Evolutionary conservation across 129 eudicot genomes (phyloP).

Genomic region (Escallonia rubra): DNA sequence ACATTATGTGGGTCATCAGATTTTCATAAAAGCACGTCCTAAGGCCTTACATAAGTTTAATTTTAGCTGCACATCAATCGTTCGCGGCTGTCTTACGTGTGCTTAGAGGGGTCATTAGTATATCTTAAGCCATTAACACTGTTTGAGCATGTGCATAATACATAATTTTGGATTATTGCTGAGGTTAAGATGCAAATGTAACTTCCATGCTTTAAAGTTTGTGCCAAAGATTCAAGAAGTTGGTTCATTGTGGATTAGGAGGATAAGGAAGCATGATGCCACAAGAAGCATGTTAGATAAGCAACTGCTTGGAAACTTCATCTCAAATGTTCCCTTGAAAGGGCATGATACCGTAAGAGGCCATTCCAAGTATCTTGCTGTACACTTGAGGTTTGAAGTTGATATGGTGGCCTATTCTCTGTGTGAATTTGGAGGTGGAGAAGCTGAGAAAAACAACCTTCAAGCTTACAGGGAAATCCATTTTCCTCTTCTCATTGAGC

Average conservation of each 20-base stretch:
- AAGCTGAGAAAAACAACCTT: slow-evolving; percentile 57
- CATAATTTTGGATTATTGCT: slow-evolving; percentile 29
- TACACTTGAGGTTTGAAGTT: slow-evolving; percentile 88
- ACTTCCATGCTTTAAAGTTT: slow-evolving; percentile 85
- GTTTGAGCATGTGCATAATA: slow-evolving; percentile 1
- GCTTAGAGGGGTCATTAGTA: too few species aligned
- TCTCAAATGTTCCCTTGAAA: slow-evolving; percentile 20
- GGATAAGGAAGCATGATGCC: slow-evolving; percentile 66
- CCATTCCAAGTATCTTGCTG: slow-evolving; percentile 68
- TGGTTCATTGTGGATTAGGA: slow-evolving; percentile 61
- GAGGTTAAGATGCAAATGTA: slow-evolving; percentile 93
- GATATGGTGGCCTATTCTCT: slow-evolving; percentile 96
- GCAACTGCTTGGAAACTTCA: slow-evolving; percentile 64
- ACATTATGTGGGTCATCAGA: too few species aligned
- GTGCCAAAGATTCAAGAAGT: slow-evolving; percentile 73
- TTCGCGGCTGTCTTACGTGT: too few species aligned
- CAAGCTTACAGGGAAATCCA: slow-evolving; percentile 81
- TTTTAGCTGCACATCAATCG: too few species aligned
- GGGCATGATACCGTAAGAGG: slow-evolving; percentile 10
- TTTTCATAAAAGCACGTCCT: too few species aligned
- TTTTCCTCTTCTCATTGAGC: slow-evolving; percentile 79
- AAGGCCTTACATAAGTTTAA: too few species aligned
- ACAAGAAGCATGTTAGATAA: slow-evolving; percentile 58
- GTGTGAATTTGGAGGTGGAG: slow-evolving; percentile 92
- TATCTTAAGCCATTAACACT: not conserved